Evolutionary conservation across 768 basidiomycete genomes (phyloP).

Genomic region (Xerocomellus intermedius): DNA sequence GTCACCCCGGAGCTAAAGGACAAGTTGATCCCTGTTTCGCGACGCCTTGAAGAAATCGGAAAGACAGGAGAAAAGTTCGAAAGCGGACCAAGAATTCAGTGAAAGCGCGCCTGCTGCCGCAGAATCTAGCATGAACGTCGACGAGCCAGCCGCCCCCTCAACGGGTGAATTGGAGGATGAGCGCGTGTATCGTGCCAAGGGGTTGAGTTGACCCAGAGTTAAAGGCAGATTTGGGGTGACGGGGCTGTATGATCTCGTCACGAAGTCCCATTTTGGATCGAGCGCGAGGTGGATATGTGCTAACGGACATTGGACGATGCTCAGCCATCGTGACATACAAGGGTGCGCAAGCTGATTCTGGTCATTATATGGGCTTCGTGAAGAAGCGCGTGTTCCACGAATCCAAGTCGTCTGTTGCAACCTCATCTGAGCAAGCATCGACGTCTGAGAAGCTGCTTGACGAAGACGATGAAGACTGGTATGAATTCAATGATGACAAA

Average conservation of each 20-base stretch:
- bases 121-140: constrained; percentile 42
- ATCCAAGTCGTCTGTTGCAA: background rate
- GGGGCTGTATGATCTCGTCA: constrained; percentile 89
- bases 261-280: constrained; percentile 43
- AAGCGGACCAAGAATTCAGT: constrained; percentile 59
- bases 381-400: constrained; percentile 72
- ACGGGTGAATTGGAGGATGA: constrained; percentile 57
- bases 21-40: constrained; percentile 68
- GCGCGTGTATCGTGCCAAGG: constrained; percentile 56
- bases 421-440: constrained; percentile 7
- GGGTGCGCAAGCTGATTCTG: constrained; percentile 90
- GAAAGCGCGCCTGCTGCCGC: constrained; percentile 17
- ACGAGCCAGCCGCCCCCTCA: constrained; percentile 40
- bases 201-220: constrained; percentile 62
- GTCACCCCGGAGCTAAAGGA: constrained; percentile 74
- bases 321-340: constrained; percentile 95
- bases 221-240: constrained; percentile 68
- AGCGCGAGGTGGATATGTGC: background rate
- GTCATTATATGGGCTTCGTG: constrained; percentile 93
- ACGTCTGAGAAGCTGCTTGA: constrained; percentile 28
- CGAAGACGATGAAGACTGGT: constrained; percentile 81
- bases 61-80: constrained; percentile 84
- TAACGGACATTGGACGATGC: background rate
- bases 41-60: constrained; percentile 74
- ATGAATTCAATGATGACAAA: constrained; percentile 96